Evolutionary conservation across 139 green algal species (phyloP).

Genomic region (Closterium sp.): DNA sequence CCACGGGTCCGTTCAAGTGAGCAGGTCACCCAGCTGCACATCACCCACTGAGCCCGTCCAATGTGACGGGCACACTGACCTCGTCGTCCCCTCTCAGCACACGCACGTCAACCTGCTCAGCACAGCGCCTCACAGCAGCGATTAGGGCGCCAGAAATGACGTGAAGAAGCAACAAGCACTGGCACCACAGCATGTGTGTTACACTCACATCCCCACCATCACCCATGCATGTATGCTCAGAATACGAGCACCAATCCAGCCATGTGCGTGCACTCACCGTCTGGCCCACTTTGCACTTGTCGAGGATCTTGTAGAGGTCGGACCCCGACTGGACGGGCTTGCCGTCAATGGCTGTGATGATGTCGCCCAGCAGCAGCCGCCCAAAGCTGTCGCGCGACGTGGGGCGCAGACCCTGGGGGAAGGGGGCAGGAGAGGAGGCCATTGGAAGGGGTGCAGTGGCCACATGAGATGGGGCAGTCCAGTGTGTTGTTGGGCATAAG

Average conservation of each 20-base stretch:
- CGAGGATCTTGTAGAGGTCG: constrained; percentile 60
- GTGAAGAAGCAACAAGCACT: background rate
- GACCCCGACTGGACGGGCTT: constrained; percentile 47
- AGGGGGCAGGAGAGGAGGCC: background rate
- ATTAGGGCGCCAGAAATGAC: too few relatives aligned
- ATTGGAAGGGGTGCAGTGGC: background rate
- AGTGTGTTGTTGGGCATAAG: too few relatives aligned
- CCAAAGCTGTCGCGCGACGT: constrained; percentile 55
- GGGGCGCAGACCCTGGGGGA: constrained; percentile 51
- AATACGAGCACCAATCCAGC: background rate
- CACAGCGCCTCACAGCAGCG: background rate
- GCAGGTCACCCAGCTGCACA: background rate
- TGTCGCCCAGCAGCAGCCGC: constrained; percentile 59
- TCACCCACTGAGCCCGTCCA: background rate
- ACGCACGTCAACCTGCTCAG: background rate
- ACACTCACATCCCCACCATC: background rate
- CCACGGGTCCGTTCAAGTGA: too few relatives aligned
- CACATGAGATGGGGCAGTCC: too few relatives aligned
- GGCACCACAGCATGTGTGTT: background rate
- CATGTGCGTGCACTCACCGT: constrained; percentile 9
- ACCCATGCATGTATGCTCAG: background rate
- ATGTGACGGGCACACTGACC: background rate
- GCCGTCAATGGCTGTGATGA: constrained; percentile 57
- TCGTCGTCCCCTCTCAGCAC: background rate
- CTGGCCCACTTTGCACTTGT: constrained; percentile 52